Conservation (phyloP, 441 rosid genomes). For the Biscutella laevigata region DNA sequence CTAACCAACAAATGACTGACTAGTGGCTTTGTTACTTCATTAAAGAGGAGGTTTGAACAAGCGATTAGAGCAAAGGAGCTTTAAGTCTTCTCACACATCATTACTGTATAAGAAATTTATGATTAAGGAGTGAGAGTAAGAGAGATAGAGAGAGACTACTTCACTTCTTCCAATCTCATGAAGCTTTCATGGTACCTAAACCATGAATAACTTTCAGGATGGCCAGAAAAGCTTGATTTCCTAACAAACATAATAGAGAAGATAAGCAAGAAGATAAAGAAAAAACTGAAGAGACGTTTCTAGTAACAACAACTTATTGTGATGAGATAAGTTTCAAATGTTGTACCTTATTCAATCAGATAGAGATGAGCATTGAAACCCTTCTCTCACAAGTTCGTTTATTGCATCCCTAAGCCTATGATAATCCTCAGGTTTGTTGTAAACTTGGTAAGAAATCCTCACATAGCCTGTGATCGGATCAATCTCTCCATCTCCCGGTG, state of each 20-base stretch:
- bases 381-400: constrained; percentile 40
- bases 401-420: constrained; percentile 59
- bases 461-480: constrained; percentile 57
- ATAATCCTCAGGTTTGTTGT: constrained; percentile 68
- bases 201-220: constrained; percentile 22
- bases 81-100: constrained; percentile 16
- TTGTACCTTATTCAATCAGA: constrained; percentile 39
- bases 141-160: constrained; percentile 1
- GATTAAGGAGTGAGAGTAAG: neutral
- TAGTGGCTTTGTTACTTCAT: constrained; percentile 8
- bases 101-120: constrained; percentile 12
- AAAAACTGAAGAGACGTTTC: neutral
- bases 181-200: constrained; percentile 26
- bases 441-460: constrained; percentile 74
- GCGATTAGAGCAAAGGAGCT: constrained; percentile 2
- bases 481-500: constrained; percentile 43
- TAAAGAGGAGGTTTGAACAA: no score
- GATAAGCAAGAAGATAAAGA: neutral
- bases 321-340: no score
- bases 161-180: constrained; percentile 15
- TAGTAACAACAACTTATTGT: no score
- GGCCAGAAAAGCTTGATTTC: neutral
- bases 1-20: neutral
- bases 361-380: constrained; percentile 45
- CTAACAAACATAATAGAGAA: neutral